Evolutionary conservation across 2,329 filamentous ascomycete species (phyloP).

Genomic region (Cryphonectria naterciae): DNA sequence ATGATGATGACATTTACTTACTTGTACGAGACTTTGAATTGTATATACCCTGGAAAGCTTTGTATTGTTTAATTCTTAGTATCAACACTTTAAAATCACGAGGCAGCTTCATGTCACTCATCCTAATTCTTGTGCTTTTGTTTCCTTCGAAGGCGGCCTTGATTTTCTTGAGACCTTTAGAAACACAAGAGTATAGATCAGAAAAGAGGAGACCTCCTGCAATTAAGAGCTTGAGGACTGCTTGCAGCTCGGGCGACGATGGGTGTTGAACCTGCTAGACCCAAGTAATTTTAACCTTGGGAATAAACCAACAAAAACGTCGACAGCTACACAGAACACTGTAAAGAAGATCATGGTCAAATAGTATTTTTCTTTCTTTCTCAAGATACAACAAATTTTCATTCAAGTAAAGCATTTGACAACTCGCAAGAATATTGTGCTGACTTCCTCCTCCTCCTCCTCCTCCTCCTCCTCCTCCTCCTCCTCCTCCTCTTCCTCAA

Average conservation of each 20-base stretch:
- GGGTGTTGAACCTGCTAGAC: not conserved
- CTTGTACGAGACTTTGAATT: not conserved
- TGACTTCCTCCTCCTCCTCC: not conserved
- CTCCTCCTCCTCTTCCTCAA: not conserved
- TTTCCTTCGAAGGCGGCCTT: too few species aligned
- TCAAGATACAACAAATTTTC: not conserved
- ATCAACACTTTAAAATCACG: not conserved
- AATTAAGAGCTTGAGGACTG: too few species aligned
- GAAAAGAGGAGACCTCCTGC: too few species aligned
- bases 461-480: not conserved
- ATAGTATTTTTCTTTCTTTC: not conserved
- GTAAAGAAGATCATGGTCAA: not conserved
- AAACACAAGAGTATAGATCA: too few species aligned
- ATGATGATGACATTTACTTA: not conserved
- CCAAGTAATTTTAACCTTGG: not conserved
- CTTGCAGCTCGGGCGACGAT: too few species aligned
- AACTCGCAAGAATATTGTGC: not conserved
- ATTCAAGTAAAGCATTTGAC: not conserved
- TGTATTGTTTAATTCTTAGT: constrained; percentile 1
- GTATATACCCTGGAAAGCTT: not conserved
- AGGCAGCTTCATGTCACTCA: too few species aligned
- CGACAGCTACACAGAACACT: not conserved
- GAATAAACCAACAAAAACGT: not conserved
- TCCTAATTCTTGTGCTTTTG: too few species aligned
- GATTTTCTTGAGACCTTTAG: too few species aligned